Percentiles rank a stretch among this genome's conserved stretches.
phyloP scores from a whole-genome alignment of 2,329 filamentous ascomycete genomes.

The Fusarium caatingaense region DNA sequence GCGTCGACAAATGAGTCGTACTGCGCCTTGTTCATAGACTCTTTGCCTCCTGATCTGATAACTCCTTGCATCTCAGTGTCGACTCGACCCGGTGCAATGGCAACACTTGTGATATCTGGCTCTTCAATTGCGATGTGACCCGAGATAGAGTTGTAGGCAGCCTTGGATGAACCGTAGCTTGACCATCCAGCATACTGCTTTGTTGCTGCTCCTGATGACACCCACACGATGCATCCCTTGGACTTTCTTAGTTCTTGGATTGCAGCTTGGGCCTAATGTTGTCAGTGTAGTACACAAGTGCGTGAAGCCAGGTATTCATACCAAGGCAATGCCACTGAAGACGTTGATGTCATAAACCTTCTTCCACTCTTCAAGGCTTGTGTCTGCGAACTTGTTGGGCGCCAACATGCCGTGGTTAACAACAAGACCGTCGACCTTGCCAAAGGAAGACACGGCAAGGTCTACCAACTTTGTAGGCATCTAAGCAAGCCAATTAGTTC shows the following conservation, averaged over 20 bases:
- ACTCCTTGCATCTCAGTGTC: constrained; percentile 93
- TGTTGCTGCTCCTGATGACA: constrained; percentile 81
- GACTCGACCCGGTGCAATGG: constrained; percentile 82
- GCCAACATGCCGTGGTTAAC: constrained; percentile 87
- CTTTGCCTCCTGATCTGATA: constrained; percentile 71
- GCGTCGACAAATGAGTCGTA: constrained; percentile 76
- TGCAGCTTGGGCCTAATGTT: constrained; percentile 73
- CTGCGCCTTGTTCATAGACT: constrained; percentile 63
- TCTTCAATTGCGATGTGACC: constrained; percentile 81
- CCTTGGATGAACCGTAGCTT: constrained; percentile 85
- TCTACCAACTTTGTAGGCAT: constrained; percentile 72
- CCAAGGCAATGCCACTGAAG: constrained; percentile 83
- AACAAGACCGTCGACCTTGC: constrained; percentile 81
- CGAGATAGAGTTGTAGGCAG: constrained; percentile 83
- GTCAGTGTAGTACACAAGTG: constrained; percentile 10
- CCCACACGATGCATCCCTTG: constrained; percentile 79
- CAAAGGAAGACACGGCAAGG: constrained; percentile 74
- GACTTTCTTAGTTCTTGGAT: constrained; percentile 75
- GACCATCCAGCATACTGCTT: constrained; percentile 79
- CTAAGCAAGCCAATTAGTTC: constrained; percentile 47
- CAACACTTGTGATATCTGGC: constrained; percentile 76
- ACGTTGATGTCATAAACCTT: constrained; percentile 84
- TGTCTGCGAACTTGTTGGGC: constrained; percentile 78
- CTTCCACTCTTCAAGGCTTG: constrained; percentile 79
- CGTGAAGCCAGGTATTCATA: constrained; percentile 55